A percentile compares a stretch with the other conserved stretches of the same genome.
Evolutionary conservation across 2,329 filamentous ascomycete species (phyloP).

Genomic region (Rutstroemia sp.): DNA sequence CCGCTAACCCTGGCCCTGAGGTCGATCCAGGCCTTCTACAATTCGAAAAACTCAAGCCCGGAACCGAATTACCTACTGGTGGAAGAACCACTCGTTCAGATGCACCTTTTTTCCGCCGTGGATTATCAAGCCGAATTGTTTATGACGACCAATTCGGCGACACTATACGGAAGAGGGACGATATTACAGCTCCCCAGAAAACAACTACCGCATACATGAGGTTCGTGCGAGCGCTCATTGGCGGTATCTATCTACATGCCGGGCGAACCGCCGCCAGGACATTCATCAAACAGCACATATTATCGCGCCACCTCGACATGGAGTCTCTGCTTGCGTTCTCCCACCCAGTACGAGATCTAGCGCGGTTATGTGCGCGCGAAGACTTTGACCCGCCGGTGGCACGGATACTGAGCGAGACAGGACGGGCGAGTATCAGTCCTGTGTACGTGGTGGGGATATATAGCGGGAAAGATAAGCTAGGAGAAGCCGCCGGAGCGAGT

Average conservation of each 20-base stretch:
- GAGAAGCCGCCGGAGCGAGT: conserved; percentile 76
- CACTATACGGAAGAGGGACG: conserved; percentile 29
- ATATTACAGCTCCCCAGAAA: conserved; percentile 21
- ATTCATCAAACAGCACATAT: conserved; percentile 79
- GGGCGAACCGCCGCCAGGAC: conserved; percentile 70
- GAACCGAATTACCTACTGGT: conserved; percentile 34
- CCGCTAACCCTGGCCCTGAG: conserved; percentile 80
- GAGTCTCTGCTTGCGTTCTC: conserved; percentile 75
- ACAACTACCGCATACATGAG: conserved; percentile 53
- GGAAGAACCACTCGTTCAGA: conserved; percentile 49
- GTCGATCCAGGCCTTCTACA: conserved; percentile 89
- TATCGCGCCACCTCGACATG: conserved; percentile 71
- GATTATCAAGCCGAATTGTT: conserved; percentile 69
- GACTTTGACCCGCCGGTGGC: conserved; percentile 84
- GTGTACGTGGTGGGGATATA: conserved; percentile 94
- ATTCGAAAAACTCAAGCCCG: conserved; percentile 48
- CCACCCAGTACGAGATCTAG: conserved; percentile 76
- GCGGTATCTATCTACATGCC: conserved; percentile 77
- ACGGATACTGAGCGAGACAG: conserved; percentile 83
- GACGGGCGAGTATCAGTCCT: conserved; percentile 72
- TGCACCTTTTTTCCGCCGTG: conserved; percentile 51
- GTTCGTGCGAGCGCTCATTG: conserved; percentile 78
- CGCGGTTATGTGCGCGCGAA: conserved; percentile 77
- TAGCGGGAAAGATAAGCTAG: conserved; percentile 83
- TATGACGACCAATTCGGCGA: conserved; percentile 84